Percentiles rank a stretch among this genome's conserved stretches.
Evolutionary conservation across 2,329 filamentous ascomycete genomes (phyloP).

Genomic region (Sporothrix humicola): DNA sequence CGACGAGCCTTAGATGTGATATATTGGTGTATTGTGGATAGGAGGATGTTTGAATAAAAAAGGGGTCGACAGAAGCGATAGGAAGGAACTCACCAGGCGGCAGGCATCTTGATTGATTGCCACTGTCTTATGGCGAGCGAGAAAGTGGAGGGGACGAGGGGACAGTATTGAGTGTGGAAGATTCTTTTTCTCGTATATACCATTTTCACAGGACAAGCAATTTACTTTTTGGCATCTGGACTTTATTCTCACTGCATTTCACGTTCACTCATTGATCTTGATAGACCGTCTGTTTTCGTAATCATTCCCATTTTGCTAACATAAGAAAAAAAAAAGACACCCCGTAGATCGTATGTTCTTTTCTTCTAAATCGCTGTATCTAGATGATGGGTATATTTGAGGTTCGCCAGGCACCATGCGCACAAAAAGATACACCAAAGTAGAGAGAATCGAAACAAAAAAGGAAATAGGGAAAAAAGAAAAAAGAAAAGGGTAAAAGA

Average conservation of each 20-base stretch:
- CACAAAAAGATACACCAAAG: slow-evolving; percentile 5
- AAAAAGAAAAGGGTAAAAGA: slow-evolving; percentile 17
- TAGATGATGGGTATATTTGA: slow-evolving; percentile 7
- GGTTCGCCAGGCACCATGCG: slow-evolving; percentile 1
- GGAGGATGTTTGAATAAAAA: not conserved
- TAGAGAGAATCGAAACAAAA: slow-evolving; percentile 14
- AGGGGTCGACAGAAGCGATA: not conserved
- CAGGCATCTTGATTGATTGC: slow-evolving; percentile 21
- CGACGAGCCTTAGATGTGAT: slow-evolving; percentile 31
- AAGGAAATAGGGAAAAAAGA: slow-evolving; percentile 10
- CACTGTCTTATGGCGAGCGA: not conserved
- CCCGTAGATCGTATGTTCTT: not conserved
- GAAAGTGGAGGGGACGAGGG: not conserved
- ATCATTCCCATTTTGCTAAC: slow-evolving; percentile 33
- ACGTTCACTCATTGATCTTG: not conserved
- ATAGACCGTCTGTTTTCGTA: slow-evolving; percentile 15
- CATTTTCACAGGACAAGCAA: slow-evolving; percentile 18
- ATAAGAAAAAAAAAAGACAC: slow-evolving; percentile 15
- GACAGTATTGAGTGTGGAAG: slow-evolving; percentile 16
- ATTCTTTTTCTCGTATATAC: slow-evolving; percentile 15
- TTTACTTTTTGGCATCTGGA: slow-evolving; percentile 9
- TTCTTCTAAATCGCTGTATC: slow-evolving; percentile 33
- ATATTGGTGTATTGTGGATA: not conserved
- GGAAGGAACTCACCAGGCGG: not conserved
- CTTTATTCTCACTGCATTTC: not conserved